Evolutionary conservation across 352 stramenopile genomes (phyloP), one percentile per base, ranked within the genome.

Genomic region (Globisporangium okanoganense): DNA sequence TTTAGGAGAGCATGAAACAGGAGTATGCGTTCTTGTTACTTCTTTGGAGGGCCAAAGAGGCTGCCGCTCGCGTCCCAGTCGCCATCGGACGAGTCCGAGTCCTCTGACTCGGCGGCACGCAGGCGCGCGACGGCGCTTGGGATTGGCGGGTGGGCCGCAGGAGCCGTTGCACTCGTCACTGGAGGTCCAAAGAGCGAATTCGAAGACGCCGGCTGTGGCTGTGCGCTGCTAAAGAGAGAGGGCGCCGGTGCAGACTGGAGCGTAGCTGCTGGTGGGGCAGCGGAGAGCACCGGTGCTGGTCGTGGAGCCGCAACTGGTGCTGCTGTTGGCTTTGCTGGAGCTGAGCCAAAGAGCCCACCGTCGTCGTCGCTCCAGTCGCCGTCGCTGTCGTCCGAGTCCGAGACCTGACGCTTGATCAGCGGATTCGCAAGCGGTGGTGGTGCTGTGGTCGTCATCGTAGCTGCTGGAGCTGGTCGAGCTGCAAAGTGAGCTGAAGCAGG

Each of bases 11-110:
- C 25, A 12, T 7, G 47, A n/a, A 22, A 36, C 5, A 24, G 9
- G 7, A 40, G 2, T 16, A 54, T 8, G 16, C 22, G 16, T 13
- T 38, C 24, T 33, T n/a, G 5, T 7, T 54, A 56, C 41, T 54
- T 60, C 60, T 66, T 66, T n/a, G 53, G 51, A 16, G 60, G 60
- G 14, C 79, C 82, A 76, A 93, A 94, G 4, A 94, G 69, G 1
- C 82, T 76, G 25, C 81, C 82, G 27, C 76, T 80, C 25, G 72
- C 73, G 52, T 85, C 73, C 79, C 79, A 90, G 56, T 91, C 81
- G 1, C 71, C 76, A 9, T 79, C 72, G 10, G 66, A 75, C 8
- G 72, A 75, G 33, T 73, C 66, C 12, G 73, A 78, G 43, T 87
- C 72, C 29, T 80, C 73, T 0, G 70, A 73, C 33, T 81, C 62